Conservation (phyloP, 2,329 filamentous ascomycete species). For the Diaporthe sp. region DNA sequence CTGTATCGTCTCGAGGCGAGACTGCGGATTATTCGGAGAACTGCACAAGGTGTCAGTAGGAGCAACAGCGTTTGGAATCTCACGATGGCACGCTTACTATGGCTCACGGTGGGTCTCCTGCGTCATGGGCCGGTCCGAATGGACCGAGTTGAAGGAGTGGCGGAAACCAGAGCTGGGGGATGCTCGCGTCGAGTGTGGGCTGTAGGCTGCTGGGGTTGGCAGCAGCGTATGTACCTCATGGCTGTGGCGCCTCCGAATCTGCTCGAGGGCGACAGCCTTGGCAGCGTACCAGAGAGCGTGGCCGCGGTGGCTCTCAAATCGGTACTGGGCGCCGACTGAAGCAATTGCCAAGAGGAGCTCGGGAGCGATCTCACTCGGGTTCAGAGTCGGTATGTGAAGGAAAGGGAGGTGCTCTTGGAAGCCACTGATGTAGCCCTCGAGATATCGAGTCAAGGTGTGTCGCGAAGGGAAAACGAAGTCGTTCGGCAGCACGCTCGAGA, state of each 20-base stretch:
- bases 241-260: conserved; percentile 67
- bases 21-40: conserved; percentile 68
- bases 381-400: conserved; percentile 74
- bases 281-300: conserved; percentile 72
- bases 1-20: conserved; percentile 73
- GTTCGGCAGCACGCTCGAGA: conserved; percentile 67
- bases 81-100: conserved; percentile 68
- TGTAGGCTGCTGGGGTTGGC: conserved; percentile 67
- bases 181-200: conserved; percentile 68
- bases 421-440: conserved; percentile 76
- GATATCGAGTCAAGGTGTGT: conserved; percentile 74
- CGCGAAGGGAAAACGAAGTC: conserved; percentile 77
- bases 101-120: conserved; percentile 69
- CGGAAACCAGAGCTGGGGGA: conserved; percentile 67
- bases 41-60: conserved; percentile 44
- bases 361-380: conserved; percentile 71
- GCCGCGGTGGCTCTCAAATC: conserved; percentile 68
- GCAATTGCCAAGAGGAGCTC: conserved; percentile 76
- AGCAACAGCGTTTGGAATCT: not conserved
- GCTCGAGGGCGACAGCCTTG: conserved; percentile 67
- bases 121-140: conserved; percentile 65
- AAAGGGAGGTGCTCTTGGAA: conserved; percentile 71
- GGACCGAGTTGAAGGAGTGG: conserved; percentile 68
- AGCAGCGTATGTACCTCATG: conserved; percentile 66
- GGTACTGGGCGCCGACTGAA: conserved; percentile 75